Conservation (phyloP, 768 basidiomycete genomes). For the Termitomyces sp. region DNA sequence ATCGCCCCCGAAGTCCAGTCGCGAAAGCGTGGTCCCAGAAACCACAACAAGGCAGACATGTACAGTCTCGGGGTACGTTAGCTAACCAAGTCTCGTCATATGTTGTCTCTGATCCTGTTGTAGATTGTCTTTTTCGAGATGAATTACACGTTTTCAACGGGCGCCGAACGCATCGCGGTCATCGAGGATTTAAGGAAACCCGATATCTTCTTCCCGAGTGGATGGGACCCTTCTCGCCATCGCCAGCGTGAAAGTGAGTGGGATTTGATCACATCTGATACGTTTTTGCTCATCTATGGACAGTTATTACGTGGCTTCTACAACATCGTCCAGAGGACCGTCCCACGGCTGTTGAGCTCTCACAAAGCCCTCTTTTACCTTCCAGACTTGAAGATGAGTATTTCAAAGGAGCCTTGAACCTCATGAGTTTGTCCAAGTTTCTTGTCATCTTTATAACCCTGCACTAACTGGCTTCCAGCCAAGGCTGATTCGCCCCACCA, state of each 20-base stretch:
- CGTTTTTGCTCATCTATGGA: background rate
- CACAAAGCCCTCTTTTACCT: slow-evolving; percentile 74
- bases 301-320: slow-evolving; percentile 78
- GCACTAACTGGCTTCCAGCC: slow-evolving; percentile 31
- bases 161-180: slow-evolving; percentile 78
- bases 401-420: slow-evolving; percentile 70
- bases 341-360: slow-evolving; percentile 79
- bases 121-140: slow-evolving; percentile 98
- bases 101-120: background rate
- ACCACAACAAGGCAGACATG: slow-evolving; percentile 89
- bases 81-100: no score
- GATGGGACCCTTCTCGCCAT: slow-evolving; percentile 59
- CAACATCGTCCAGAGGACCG: slow-evolving; percentile 76
- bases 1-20: slow-evolving; percentile 89
- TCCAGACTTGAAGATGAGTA: slow-evolving; percentile 78
- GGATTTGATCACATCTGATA: background rate
- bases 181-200: slow-evolving; percentile 75
- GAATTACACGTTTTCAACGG: slow-evolving; percentile 82
- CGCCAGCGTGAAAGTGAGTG: slow-evolving; percentile 67
- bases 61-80: slow-evolving; percentile 82
- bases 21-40: slow-evolving; percentile 54
- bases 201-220: slow-evolving; percentile 67
- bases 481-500: slow-evolving; percentile 80
- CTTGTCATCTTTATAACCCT: background rate
- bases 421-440: slow-evolving; percentile 54